Conservation (phyloP, 345 rosid genomes). For the Sonneratia alba region DNA sequence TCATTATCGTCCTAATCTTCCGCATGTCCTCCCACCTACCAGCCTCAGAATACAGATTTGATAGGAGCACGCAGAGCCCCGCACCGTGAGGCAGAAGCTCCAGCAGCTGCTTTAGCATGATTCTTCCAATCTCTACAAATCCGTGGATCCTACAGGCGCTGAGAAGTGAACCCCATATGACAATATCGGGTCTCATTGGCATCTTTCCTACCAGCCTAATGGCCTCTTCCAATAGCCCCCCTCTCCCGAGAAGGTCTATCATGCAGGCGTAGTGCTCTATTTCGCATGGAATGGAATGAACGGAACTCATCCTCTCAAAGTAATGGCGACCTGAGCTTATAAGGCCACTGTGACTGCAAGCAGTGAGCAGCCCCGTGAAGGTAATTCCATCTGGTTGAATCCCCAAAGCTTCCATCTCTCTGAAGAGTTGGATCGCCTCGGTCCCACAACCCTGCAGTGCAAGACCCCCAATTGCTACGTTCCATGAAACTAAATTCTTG, state of each 20-base stretch:
- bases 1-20: conserved; percentile 28
- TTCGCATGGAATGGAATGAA: conserved; percentile 14
- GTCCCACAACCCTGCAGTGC: conserved; percentile 26
- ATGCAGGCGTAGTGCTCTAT: conserved; percentile 32
- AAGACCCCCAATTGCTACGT: conserved; percentile 19
- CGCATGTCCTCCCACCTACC: conserved; percentile 20
- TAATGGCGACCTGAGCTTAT: conserved; percentile 18
- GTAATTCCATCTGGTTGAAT: conserved; percentile 24
- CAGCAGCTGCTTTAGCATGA: conserved; percentile 11
- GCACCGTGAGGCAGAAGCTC: conserved; percentile 21
- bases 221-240: conserved; percentile 27
- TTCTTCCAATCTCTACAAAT: conserved; percentile 15
- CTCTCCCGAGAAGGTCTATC: conserved; percentile 31
- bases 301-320: conserved; percentile 17
- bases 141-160: conserved; percentile 22
- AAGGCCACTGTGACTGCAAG: conserved; percentile 36
- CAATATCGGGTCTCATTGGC: conserved; percentile 29
- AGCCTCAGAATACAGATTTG: conserved; percentile 24
- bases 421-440: conserved; percentile 22
- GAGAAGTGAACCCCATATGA: conserved; percentile 28
- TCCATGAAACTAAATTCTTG: conserved; percentile 28
- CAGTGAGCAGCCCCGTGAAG: conserved; percentile 28
- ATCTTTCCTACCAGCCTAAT: conserved; percentile 13
- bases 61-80: conserved; percentile 28
- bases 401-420: conserved; percentile 16